Base-by-base conservation (phyloP, 2,329 filamentous ascomycete species). In the Fonsecaea pugnacius region DNA sequence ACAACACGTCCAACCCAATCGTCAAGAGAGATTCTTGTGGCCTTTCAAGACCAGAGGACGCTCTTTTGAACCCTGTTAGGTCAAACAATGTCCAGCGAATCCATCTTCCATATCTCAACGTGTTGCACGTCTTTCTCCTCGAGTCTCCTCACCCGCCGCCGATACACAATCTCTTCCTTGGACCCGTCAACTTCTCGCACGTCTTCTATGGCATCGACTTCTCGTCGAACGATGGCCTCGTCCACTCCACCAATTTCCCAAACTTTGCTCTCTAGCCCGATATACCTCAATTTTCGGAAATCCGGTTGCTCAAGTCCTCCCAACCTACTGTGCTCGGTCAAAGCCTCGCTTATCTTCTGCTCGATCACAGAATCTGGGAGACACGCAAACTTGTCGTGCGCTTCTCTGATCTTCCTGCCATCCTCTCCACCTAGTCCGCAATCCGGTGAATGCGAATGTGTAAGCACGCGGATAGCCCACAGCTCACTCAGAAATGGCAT, bases 31-130 rank as follows among this genome's bases (percentile, higher is more conserved):
- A 10, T 10, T 2, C 9, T 48, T 24, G 18, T 24, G 43, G 21
- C 24, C 24, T 24, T 10, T 9, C 24, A 21, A 16, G 10, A 21
- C 18, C 18, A 24, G 18, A 12, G 12, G 10, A 27, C 27, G 12
- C 21, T 48, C 21, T 48, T 10, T 24, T 18, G 8, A 10, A 12
- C 43, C 24, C 21, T 3, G 38, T 46, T 36, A n/a, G n/a, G 27
- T 68, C 56, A 69, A 38, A 66, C 61, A 24, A 69, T 56, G 50
- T 80, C 78, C 69, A 77, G 74, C 6, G 74, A 70, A 68, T 80
- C 79, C 65, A 79, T 69, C 7, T 73, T 75, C 78, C 78, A 80
- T 18, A 80, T 77, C 62, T 79, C 78, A 74, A 78, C 79, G 48
- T 78, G 66, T 58, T 76, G 74, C 14, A 80, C 67, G 4, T 77